Evolutionary conservation across 176 grass and related monocot species (phyloP).

Genomic region (Secale cereale): DNA sequence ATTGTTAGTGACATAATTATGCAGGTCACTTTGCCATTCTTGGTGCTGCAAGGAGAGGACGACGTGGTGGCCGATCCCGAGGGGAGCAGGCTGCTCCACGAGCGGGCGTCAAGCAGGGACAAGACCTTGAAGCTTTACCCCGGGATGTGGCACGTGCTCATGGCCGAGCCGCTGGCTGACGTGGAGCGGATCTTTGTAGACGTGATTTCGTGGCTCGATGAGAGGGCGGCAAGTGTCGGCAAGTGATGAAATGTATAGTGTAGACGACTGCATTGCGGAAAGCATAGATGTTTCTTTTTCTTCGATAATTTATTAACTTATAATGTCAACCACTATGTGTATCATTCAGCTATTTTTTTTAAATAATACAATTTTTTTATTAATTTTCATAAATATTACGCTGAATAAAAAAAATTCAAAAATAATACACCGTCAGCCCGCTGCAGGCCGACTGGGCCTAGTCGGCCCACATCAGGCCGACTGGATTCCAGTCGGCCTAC

Average conservation of each 20-base stretch:
- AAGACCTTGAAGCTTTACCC: constrained; percentile 74
- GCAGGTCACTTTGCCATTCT: constrained; percentile 51
- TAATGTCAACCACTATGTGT: no score
- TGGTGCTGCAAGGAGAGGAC: constrained; percentile 65
- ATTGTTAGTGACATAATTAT: no score
- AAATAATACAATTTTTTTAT: no score
- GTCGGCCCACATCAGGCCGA: no score
- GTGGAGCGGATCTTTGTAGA: constrained; percentile 54
- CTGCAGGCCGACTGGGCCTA: no score
- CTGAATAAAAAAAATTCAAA: no score
- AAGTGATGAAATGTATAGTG: not conserved
- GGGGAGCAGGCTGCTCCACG: constrained; percentile 54
- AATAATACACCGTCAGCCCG: no score
- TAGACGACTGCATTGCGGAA: not conserved
- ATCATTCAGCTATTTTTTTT: no score
- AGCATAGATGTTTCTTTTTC: not conserved
- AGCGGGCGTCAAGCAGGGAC: constrained; percentile 58
- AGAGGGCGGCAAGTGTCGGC: not conserved
- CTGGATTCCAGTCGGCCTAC: no score
- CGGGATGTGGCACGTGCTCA: constrained; percentile 72
- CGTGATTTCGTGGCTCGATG: constrained; percentile 51
- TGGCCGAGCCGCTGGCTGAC: constrained; percentile 42
- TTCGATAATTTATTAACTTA: no score
- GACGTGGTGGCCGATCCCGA: constrained; percentile 45
- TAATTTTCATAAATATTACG: no score